phyloP scores from a whole-genome alignment of 2,329 filamentous ascomycete genomes.

The Microcyclospora pomicola region DNA sequence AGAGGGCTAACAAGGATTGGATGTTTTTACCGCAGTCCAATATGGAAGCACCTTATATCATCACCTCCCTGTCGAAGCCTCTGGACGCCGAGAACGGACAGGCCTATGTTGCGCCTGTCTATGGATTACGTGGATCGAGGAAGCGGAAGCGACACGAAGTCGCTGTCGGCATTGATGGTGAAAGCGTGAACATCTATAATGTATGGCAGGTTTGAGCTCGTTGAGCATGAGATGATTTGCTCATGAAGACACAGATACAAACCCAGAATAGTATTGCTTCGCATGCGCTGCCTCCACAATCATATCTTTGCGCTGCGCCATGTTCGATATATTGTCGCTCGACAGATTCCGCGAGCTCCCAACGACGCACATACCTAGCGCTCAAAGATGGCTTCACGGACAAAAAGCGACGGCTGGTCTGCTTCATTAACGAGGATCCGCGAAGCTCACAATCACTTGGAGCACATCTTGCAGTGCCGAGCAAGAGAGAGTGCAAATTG shows the following conservation, averaged over 20 bases:
- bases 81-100: constrained; percentile 27
- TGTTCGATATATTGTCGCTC: constrained; percentile 43
- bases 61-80: constrained; percentile 32
- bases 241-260: constrained; percentile 35
- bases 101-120: constrained; percentile 33
- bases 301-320: constrained; percentile 42
- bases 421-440: constrained; percentile 37
- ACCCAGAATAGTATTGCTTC: constrained; percentile 46
- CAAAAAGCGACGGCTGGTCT: constrained; percentile 38
- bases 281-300: constrained; percentile 47
- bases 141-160: constrained; percentile 51
- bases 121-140: constrained; percentile 39
- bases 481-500: constrained; percentile 18
- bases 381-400: constrained; percentile 32
- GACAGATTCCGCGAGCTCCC: constrained; percentile 28
- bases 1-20: too few species aligned
- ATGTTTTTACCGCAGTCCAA: not conserved
- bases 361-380: constrained; percentile 44
- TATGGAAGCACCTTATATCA: constrained; percentile 25
- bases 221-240: not conserved
- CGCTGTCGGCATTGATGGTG: constrained; percentile 45
- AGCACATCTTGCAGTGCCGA: constrained; percentile 15
- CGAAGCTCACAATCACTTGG: constrained; percentile 8
- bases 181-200: constrained; percentile 49
- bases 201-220: constrained; percentile 25